phyloP scores from a whole-genome alignment of 768 basidiomycete genomes.

The Xerocomus potaroensis region DNA sequence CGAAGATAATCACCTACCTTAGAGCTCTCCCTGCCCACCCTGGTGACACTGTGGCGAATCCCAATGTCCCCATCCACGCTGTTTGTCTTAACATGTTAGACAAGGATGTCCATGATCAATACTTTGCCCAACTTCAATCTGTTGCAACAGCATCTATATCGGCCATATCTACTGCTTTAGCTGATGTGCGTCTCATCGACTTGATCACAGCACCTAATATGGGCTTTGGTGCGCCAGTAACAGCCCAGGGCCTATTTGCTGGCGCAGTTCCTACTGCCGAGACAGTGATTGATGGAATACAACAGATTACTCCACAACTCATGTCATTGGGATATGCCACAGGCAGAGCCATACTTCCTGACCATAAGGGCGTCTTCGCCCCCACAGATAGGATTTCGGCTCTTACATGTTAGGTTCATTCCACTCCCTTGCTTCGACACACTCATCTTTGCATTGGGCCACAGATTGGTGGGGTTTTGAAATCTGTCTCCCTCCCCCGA shows the following conservation, averaged over 20 bases:
- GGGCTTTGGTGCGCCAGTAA: constrained; percentile 72
- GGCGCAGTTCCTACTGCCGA: constrained; percentile 75
- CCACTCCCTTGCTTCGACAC: background rate
- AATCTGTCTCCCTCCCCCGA: constrained; percentile 66
- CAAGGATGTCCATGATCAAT: constrained; percentile 53
- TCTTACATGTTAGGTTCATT: constrained; percentile 61
- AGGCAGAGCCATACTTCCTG: constrained; percentile 57
- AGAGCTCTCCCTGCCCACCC: constrained; percentile 46
- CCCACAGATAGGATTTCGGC: constrained; percentile 76
- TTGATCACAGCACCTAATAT: constrained; percentile 58
- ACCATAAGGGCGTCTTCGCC: constrained; percentile 67
- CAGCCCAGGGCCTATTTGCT: constrained; percentile 60
- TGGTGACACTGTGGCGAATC: constrained; percentile 6
- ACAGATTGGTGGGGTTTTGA: constrained; percentile 93
- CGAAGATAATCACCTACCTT: constrained; percentile 69
- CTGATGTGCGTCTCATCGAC: constrained; percentile 58
- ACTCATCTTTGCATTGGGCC: constrained; percentile 6
- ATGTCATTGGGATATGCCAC: constrained; percentile 77
- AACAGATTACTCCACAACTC: constrained; percentile 70
- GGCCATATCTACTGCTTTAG: constrained; percentile 46
- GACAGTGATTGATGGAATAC: constrained; percentile 63
- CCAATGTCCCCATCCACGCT: constrained; percentile 61
- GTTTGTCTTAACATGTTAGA: constrained; percentile 69
- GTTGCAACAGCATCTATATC: constrained; percentile 49
- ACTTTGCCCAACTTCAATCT: constrained; percentile 51